Evolutionary conservation across 2,329 filamentous ascomycete genomes (phyloP).

Genomic region (Colletotrichum sidae): DNA sequence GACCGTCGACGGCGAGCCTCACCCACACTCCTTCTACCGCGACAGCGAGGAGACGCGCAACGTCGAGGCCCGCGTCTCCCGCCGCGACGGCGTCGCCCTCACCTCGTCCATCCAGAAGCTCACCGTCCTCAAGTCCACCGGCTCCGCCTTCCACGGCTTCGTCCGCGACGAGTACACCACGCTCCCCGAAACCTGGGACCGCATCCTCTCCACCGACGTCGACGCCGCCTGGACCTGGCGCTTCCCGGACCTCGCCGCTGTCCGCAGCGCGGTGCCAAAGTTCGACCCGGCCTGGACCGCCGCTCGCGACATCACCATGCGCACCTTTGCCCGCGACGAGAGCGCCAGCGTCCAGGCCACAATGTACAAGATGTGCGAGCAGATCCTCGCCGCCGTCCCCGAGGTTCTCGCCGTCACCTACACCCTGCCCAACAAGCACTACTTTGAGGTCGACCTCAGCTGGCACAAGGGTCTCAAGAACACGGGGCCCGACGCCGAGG

Average conservation of each 20-base stretch:
- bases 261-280: conserved; percentile 70
- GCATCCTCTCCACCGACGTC: conserved; percentile 94
- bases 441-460: conserved; percentile 96
- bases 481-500: conserved; percentile 93
- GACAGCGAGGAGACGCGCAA: conserved; percentile 90
- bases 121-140: conserved; percentile 94
- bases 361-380: conserved; percentile 98
- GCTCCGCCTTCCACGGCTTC: conserved; percentile 95
- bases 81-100: conserved; percentile 78
- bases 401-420: conserved; percentile 81
- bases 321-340: conserved; percentile 89
- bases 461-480: conserved; percentile 98
- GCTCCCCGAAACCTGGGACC: conserved; percentile 90
- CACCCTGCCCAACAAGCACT: conserved; percentile 96
- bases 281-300: conserved; percentile 85
- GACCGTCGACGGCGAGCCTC: conserved; percentile 85
- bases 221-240: conserved; percentile 90
- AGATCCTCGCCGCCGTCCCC: conserved; percentile 82
- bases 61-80: conserved; percentile 77
- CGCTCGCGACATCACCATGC: conserved; percentile 88
- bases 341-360: conserved; percentile 95
- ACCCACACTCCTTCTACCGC: conserved; percentile 94
- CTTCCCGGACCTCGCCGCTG: conserved; percentile 75
- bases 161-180: conserved; percentile 94
- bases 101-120: conserved; percentile 83